These are phyloP conservation scores for Camellia lanceoleosa DNA, from an alignment of 148 eudicot species.

Conservation along the genomic window DNA sequence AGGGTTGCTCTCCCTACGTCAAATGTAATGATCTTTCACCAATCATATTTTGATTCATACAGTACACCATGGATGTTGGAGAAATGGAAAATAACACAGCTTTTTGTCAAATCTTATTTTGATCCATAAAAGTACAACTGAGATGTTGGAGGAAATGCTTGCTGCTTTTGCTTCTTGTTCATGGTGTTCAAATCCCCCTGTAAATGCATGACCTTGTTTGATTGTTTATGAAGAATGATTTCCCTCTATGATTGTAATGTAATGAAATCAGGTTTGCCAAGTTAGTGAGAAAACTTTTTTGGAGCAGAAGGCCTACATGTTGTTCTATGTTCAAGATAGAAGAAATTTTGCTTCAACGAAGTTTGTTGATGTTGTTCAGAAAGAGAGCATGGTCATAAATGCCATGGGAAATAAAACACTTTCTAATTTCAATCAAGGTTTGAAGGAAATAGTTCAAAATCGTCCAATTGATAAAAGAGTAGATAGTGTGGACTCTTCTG, in stretches of 20 bases:
- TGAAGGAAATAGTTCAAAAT: conserved; percentile 26
- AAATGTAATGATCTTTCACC: background rate
- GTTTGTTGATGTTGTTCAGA: conserved; percentile 43
- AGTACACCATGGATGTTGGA: background rate
- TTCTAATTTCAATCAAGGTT: conserved; percentile 21
- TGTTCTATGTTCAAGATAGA: conserved; percentile 76
- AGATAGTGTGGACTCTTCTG: conserved; percentile 15
- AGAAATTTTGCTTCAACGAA: conserved; percentile 43
- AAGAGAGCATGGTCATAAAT: conserved; percentile 34
- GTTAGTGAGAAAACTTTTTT: conserved; percentile 72
- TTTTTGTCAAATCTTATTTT: no score
- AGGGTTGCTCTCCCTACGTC: background rate
- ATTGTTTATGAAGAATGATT: background rate
- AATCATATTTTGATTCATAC: background rate
- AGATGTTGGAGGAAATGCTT: background rate
- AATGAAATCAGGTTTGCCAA: conserved; percentile 59
- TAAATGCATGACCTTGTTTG: background rate
- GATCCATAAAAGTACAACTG: no score
- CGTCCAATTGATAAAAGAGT: conserved; percentile 16
- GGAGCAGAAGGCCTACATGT: conserved; percentile 95
- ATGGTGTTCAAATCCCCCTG: background rate
- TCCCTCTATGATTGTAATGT: background rate
- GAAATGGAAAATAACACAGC: background rate
- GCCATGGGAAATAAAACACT: conserved; percentile 36
- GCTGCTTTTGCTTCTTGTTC: conserved; percentile 1